These are phyloP conservation scores for Ascochyta fabae DNA, from an alignment of 2,329 filamentous ascomycete species.

Conservation along the genomic window DNA sequence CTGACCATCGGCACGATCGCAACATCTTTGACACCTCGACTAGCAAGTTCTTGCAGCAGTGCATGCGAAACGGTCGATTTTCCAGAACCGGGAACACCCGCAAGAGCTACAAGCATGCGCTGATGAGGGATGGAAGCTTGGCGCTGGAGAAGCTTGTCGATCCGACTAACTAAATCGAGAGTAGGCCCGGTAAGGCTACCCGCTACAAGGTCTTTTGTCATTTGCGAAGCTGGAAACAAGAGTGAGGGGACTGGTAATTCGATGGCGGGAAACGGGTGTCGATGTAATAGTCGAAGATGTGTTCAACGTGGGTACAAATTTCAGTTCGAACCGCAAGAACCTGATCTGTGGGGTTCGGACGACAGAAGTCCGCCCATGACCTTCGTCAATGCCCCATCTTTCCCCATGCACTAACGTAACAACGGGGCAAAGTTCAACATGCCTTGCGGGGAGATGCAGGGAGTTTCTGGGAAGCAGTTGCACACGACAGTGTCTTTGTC, in stretches of 20 bases:
- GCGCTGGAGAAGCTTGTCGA: conserved; percentile 26
- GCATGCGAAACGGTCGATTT: conserved; percentile 36
- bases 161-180: conserved; percentile 29
- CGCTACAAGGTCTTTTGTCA: conserved; percentile 17
- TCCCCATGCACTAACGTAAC: conserved; percentile 13
- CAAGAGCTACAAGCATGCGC: conserved; percentile 34
- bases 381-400: conserved; percentile 9
- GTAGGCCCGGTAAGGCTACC: conserved; percentile 19
- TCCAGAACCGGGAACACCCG: conserved; percentile 37
- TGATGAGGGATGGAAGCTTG: conserved; percentile 28
- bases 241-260: not conserved
- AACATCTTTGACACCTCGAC: conserved; percentile 26
- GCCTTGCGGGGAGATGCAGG: conserved; percentile 16
- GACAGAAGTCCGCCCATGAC: conserved; percentile 25
- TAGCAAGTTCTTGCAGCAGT: conserved; percentile 28
- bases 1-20: conserved; percentile 36
- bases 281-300: conserved; percentile 1
- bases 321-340: not conserved
- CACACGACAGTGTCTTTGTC: conserved; percentile 8
- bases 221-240: conserved; percentile 4
- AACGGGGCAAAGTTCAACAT: conserved; percentile 7
- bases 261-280: not conserved
- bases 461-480: not conserved
- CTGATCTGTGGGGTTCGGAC: conserved; percentile 25
- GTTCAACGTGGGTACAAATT: not conserved